Evolutionary conservation across 2,329 filamentous ascomycete genomes (phyloP).

Genomic region (Fusarium chlamydosporum): DNA sequence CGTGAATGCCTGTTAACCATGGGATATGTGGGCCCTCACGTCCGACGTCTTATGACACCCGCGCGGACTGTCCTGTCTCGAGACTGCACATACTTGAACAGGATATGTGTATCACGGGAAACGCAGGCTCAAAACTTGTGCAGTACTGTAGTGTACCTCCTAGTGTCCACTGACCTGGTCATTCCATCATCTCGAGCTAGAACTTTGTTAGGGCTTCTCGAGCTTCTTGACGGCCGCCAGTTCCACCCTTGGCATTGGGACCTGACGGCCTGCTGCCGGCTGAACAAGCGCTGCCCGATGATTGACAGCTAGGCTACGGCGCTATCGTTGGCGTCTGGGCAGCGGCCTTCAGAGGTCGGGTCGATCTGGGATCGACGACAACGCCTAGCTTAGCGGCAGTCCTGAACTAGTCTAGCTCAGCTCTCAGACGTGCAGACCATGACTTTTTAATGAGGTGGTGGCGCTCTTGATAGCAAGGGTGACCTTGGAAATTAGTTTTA

Average conservation of each 20-base stretch:
- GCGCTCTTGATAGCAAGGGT: constrained; percentile 26
- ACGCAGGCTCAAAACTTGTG: constrained; percentile 8
- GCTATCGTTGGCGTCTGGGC: constrained; percentile 38
- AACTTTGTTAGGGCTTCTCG: constrained; percentile 49
- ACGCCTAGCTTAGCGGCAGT: constrained; percentile 39
- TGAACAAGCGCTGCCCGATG: constrained; percentile 42
- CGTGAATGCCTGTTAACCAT: no score
- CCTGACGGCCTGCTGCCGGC: constrained; percentile 40
- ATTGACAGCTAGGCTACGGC: constrained; percentile 48
- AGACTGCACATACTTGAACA: not conserved
- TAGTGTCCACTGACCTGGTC: constrained; percentile 3
- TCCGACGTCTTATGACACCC: no score
- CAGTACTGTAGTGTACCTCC: constrained; percentile 19
- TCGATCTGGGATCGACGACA: constrained; percentile 50
- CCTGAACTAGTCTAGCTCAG: constrained; percentile 17
- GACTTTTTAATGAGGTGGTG: constrained; percentile 25
- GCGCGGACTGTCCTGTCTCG: not conserved
- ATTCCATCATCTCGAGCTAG: constrained; percentile 44
- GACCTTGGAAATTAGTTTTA: constrained; percentile 32
- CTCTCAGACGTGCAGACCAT: constrained; percentile 19
- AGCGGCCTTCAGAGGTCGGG: constrained; percentile 35
- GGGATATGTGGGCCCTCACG: no score
- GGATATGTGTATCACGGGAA: constrained; percentile 1
- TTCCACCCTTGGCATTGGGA: constrained; percentile 37
- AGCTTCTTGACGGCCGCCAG: constrained; percentile 37